phyloP scores from a whole-genome alignment of 169 alveolate species.

The Ichthyophthirius multifiliis region DNA sequence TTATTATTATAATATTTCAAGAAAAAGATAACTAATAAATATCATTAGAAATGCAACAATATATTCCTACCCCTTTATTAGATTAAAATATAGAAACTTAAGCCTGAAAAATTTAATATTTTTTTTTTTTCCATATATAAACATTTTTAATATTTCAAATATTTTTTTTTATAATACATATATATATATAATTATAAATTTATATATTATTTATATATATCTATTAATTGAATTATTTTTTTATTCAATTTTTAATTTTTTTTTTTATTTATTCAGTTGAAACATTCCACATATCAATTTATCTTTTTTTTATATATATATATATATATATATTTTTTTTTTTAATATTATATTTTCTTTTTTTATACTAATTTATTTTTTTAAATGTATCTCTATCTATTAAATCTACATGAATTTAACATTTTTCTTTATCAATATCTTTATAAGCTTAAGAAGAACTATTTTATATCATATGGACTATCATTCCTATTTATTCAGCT shows the following conservation, averaged over 20 bases:
- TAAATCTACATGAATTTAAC: slow-evolving; percentile 9
- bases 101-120: too few relatives aligned
- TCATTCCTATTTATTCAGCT: not conserved
- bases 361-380: slow-evolving; percentile 10
- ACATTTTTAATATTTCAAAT: too few relatives aligned
- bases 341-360: not conserved
- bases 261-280: not conserved
- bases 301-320: not conserved
- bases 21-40: too few relatives aligned
- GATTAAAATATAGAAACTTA: too few relatives aligned
- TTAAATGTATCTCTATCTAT: not conserved
- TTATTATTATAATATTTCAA: too few relatives aligned
- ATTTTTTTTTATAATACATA: too few relatives aligned
- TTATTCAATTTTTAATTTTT: not conserved
- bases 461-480: not conserved
- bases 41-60: too few relatives aligned
- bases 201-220: too few relatives aligned
- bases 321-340: not conserved
- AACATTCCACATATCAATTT: slow-evolving; percentile 10
- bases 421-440: slow-evolving; percentile 17
- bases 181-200: too few relatives aligned
- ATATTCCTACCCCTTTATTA: too few relatives aligned
- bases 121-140: too few relatives aligned
- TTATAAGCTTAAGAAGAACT: slow-evolving; percentile 1
- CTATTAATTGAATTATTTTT: too few relatives aligned